Evolutionary conservation across 2,329 filamentous ascomycete species (phyloP), one percentile per base, ranked within the genome.

Genomic region (Colletotrichum gigasporum): DNA sequence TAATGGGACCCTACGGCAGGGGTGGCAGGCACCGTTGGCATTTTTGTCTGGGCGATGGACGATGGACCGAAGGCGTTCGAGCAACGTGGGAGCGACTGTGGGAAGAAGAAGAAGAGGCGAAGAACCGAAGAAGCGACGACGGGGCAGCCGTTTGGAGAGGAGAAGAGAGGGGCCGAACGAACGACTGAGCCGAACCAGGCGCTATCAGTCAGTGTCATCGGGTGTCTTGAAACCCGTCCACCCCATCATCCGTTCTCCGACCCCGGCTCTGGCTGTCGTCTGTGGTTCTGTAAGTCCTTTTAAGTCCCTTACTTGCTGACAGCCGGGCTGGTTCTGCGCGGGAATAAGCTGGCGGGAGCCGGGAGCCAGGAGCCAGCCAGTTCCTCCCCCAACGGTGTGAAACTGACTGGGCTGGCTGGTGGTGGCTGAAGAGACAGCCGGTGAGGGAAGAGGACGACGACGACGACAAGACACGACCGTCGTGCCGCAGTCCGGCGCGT

Each of bases 161-260:
- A 52, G 7, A 3, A 14, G 11, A 42, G 30, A 32, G 10, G n/a
- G n/a, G n/a, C n/a, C n/a, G n/a, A n/a, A n/a, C n/a, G n/a, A n/a
- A n/a, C n/a, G n/a, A n/a, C n/a, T n/a, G n/a, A n/a, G n/a, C n/a
- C 24, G 48, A 37, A 37, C 32, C 32, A 28, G 50, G 41, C 30
- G 51, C 51, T 54, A 37, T 42, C 51, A 18, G 32, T 42, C 51
- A 54, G 51, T 54, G 51, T 44, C 51, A 44, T 54, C 37, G 26
- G 51, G 24, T 42, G 51, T 30, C 35, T 37, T 54, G 37, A 54
- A 44, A 42, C 37, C 51, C 28, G 35, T 44, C n/a, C 51, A 26
- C 50, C 50, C 35, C 34, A 51, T 51, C 47, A 51, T 51, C 47
- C 47, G 47, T 34, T 37, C 47, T 37, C 32, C n/a, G 35, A 37